A percentile compares a stretch with the other conserved stretches of the same genome.
Conservation (phyloP, 768 basidiomycete genomes). For the Filobasidium floriforme region DNA sequence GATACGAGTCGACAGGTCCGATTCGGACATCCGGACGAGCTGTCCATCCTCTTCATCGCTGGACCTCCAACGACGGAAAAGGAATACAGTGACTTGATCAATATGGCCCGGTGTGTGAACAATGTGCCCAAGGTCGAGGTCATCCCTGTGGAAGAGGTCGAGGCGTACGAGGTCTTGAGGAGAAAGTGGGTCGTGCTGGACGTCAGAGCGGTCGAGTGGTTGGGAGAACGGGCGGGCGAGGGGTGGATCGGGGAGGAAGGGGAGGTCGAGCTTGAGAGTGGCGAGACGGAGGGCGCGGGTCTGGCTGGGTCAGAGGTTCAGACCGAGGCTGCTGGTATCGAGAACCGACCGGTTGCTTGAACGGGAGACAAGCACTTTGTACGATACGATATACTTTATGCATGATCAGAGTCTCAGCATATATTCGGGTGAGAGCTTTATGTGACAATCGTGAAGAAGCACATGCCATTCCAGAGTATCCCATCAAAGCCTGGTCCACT, state of each 20-base stretch:
- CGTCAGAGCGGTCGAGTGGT: constrained; percentile 67
- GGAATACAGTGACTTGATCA: constrained; percentile 41
- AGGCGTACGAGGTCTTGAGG: constrained; percentile 76
- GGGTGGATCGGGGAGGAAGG: constrained; percentile 53
- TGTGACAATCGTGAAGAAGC: too few relatives aligned
- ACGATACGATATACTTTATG: too few relatives aligned
- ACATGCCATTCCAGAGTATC: too few relatives aligned
- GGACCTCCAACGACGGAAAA: constrained; percentile 22
- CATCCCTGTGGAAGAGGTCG: constrained; percentile 52
- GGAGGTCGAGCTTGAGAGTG: constrained; percentile 30
- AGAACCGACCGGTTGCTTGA: neutral
- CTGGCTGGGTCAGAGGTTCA: neutral
- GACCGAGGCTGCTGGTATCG: neutral
- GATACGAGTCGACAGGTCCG: constrained; percentile 40
- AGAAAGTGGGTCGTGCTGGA: constrained; percentile 79
- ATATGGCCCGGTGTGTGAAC: constrained; percentile 52
- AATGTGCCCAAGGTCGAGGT: constrained; percentile 68
- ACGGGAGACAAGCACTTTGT: neutral
- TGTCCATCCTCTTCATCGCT: constrained; percentile 39
- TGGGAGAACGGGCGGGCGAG: constrained; percentile 41
- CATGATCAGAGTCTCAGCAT: too few relatives aligned
- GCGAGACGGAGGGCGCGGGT: constrained; percentile 12
- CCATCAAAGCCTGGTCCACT: too few relatives aligned
- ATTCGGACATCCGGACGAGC: constrained; percentile 31
- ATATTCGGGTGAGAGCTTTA: too few relatives aligned